Evolutionary conservation across 1,284 basidiomycete genomes (phyloP), one percentile per base, ranked within the genome.

Genomic region (Cutaneotrichosporon cavernicola): DNA sequence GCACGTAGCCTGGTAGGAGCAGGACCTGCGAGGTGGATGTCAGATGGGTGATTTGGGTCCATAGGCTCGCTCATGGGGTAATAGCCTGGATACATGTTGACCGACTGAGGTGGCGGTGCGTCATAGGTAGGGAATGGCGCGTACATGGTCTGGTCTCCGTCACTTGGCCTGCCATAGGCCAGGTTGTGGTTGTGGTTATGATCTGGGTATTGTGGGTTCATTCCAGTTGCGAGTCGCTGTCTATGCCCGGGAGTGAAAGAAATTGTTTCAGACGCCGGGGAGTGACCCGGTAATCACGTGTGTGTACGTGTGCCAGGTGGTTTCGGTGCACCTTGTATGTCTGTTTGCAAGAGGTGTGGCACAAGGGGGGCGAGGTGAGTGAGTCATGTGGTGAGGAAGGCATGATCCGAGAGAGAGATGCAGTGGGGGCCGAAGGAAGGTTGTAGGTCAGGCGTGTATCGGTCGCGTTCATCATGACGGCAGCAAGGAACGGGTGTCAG

Each of bases 1-100:
- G 65, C 61, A 38, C 67, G 62, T 30, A 62, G 67, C 63, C 69
- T 73, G 31, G 66, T 71, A 26, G 70, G 72, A 26, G 69, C 71
- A 26, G 72, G 66, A n/a, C 70, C 69, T 7, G 66, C 66, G 22
- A 74, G 65, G 13, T 73, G 72, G 0, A 72, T 36, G 36, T 53
- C 62, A 36, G 58, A 36, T 4, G 50, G 34, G 34, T 52, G 34
- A 22, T 43, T 56, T 22, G 38, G 55, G 55, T 56, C 55, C 55
- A 62, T 56, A 10, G 36, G 36, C 21, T 56, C 55, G 55, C 22
- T 26, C 55, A 56, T 56, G 38, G 55, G 55, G 38, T 56, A 56
- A 30, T 56, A 56, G 38, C 55, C 22, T 14, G 2, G 55, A 14
- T 56, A 56, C 36, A 26, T 22, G 21, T 16, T 30, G 10, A 6